Evolutionary conservation across 2,329 filamentous ascomycete species (phyloP), one percentile per base, ranked within the genome.

Genomic region (Pseudogymnoascus sp.): DNA sequence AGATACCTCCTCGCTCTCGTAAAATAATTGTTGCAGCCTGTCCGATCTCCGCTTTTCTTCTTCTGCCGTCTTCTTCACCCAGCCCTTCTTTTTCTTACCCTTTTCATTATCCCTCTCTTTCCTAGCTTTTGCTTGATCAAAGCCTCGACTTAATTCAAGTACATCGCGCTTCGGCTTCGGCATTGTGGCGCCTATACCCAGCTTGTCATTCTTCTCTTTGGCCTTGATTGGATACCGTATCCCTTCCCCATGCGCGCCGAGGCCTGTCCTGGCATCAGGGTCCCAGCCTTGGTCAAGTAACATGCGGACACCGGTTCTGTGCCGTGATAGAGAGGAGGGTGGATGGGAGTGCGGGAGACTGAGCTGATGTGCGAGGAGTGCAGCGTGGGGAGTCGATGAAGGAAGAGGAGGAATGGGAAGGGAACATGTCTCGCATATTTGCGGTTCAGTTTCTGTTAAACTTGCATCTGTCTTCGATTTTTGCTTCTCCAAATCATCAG

Each of bases 221-320:
- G 84, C 79, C 73, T 92, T 92, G 67, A 97, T 80, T 0, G 93
- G 93, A 68, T 86, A 87, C 43, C 88, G 80, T 66, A 91, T 87
- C 2, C 93, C 93, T 70, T 81, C 77, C 0, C 89, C 87, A 1
- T 78, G 77, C 8, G 83, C 83, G 0, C 93, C 93, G 0, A 97
- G 80, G 0, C 93, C 93, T 14, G 78, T 75, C 2, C 91, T 80
- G 28, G 85, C 79, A 74, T 93, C 90, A 0, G 89, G 88, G 69
- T 93, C 87, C 85, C 89, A 93, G 28, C 90, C 90, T 65, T 89
- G 83, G 0, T 83, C 80, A 62, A 84, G 79, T 34, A 93, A 80
- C 28, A 89, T 84, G 4, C 82, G 78, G 6, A 92, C 77, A 0
- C 90, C 90, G 80, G 90, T 89, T 54, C 89, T 82, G 4, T 80